Evolutionary conservation across 2,329 filamentous ascomycete genomes (phyloP), one percentile per base, ranked within the genome.

Genomic region (Trichoderma hamatum): DNA sequence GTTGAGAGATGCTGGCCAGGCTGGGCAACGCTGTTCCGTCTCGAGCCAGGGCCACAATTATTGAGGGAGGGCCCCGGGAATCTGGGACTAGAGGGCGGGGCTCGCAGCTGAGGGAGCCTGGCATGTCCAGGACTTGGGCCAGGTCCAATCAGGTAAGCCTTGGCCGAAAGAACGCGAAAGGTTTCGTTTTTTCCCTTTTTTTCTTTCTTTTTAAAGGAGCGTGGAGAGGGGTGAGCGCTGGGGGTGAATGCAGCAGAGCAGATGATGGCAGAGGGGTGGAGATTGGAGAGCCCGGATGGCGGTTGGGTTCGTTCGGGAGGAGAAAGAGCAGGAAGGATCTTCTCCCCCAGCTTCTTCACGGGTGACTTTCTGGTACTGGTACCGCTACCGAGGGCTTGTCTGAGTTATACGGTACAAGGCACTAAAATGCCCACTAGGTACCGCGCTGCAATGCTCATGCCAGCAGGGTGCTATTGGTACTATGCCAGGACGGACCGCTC

Each of bases 21-120:
- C 51, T 54, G 34, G 55, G 34, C 54, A 52, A 49, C 61, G 59
- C 60, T 58, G 51, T 51, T 28, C 30, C 26, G 55, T 5, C 21
- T 61, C 14, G 56, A 26, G 39, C 46, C 56, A 51, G 59, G 43
- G 55, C 55, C 55, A 55, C 51, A 21, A 39, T 39, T 59, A 26
- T 39, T 59, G 56, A 56, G 55, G 30, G 58, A 65, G 24, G 63
- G 64, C 69, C 69, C 69, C 64, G 65, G 65, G 65, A 68, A 54
- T 63, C 58, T 68, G 69, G 69, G 58, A 59, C 64, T 63, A 63
- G 46, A 64, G 61, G 54, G 32, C 67, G 68, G 54, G 68, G 68
- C 63, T 69, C 56, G 61, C 68, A 69, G 68, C 68, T 69, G 68
- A 69, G 63, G 63, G 61, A 67, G 62, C 62, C 68, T 67, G 56